Evolutionary conservation across 2,329 filamentous ascomycete genomes (phyloP).

Genomic region (Davidsoniella eucalypti): DNA sequence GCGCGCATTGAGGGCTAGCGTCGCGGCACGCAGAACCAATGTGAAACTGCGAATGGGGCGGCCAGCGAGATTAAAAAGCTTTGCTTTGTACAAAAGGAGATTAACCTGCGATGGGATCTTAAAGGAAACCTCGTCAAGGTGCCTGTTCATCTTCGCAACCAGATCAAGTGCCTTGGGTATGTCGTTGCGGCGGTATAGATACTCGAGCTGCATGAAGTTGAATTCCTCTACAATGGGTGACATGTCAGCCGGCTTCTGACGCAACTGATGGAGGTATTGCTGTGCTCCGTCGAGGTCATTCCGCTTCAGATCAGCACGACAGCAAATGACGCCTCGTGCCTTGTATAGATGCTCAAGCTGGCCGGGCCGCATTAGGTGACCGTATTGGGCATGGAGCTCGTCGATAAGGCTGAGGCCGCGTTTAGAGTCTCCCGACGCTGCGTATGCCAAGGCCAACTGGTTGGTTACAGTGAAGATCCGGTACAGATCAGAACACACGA

Average conservation of each 20-base stretch:
- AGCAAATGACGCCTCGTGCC: constrained; percentile 48
- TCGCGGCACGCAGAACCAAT: constrained; percentile 57
- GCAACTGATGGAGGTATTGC: constrained; percentile 32
- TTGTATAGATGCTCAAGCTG: constrained; percentile 27
- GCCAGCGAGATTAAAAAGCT: constrained; percentile 50
- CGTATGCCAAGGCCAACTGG: constrained; percentile 34
- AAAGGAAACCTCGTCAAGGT: constrained; percentile 25
- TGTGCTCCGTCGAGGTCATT: constrained; percentile 36
- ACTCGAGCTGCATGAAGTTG: constrained; percentile 35
- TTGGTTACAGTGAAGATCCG: constrained; percentile 46
- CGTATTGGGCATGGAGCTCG: not conserved
- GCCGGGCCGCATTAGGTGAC: not conserved
- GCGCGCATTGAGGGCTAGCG: constrained; percentile 52
- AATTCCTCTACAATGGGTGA: constrained; percentile 21
- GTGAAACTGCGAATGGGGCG: constrained; percentile 62
- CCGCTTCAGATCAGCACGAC: constrained; percentile 44
- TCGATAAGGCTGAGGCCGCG: constrained; percentile 42
- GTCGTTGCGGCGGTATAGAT: constrained; percentile 31
- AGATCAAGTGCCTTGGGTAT: constrained; percentile 31
- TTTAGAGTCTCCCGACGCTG: constrained; percentile 20
- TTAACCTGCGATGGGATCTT: constrained; percentile 51
- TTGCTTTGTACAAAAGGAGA: constrained; percentile 56
- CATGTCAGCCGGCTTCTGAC: constrained; percentile 23
- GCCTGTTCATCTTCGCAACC: constrained; percentile 29
- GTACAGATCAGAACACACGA: constrained; percentile 37